Conservation (phyloP, 1,284 basidiomycete genomes). For the Ceratobasidium sp. region DNA sequence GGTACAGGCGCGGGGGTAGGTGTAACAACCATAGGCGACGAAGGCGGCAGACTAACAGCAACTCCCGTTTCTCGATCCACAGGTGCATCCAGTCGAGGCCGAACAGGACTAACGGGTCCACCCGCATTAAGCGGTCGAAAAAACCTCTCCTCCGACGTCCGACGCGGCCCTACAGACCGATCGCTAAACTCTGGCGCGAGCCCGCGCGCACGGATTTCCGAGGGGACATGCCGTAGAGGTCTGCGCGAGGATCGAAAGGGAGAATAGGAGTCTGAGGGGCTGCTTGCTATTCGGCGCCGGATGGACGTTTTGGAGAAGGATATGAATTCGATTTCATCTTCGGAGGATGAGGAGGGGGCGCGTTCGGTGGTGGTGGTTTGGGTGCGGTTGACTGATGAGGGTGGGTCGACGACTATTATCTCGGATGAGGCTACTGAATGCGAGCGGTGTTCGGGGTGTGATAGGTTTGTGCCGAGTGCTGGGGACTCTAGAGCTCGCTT, state of each 20-base stretch:
- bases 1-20: not conserved
- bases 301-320: no score
- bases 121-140: not conserved
- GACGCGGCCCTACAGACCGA: not conserved
- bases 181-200: constrained; percentile 9
- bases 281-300: not conserved
- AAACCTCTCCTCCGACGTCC: not conserved
- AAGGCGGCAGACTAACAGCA: not conserved
- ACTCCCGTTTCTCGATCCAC: not conserved
- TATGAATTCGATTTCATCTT: not conserved
- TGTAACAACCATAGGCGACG: not conserved
- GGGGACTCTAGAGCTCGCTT: constrained; percentile 2
- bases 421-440: not conserved
- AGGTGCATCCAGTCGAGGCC: not conserved
- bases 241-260: not conserved
- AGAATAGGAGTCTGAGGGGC: not conserved
- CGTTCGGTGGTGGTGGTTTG: no score
- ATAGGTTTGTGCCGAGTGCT: not conserved
- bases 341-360: no score
- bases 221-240: not conserved
- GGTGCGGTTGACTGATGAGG: not conserved
- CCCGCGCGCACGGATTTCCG: not conserved
- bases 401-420: not conserved
- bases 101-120: not conserved
- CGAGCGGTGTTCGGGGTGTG: not conserved